Conservation (phyloP, 2,329 filamentous ascomycete genomes). For the Paecilomyces niveus region DNA sequence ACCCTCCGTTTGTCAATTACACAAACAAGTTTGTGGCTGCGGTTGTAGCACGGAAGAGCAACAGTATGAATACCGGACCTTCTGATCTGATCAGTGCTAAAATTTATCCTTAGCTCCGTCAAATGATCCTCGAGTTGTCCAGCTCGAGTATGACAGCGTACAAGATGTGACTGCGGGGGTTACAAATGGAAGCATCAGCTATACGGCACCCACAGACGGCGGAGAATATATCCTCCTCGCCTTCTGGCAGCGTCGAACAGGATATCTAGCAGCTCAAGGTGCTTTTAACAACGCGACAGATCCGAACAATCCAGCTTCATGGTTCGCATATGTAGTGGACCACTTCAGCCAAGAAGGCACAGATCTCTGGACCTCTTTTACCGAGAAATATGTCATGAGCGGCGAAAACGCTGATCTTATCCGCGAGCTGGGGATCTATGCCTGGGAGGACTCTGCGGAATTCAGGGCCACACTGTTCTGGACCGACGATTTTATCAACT, state of each 20-base stretch:
- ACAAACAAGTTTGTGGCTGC: background rate
- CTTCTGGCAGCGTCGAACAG: constrained; percentile 1
- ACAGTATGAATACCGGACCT: background rate
- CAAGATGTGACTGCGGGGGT: background rate
- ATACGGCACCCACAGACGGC: background rate
- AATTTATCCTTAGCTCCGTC: background rate
- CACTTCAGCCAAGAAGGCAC: background rate
- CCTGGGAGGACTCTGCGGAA: background rate
- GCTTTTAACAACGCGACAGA: background rate
- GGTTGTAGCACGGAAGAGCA: background rate
- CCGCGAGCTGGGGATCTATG: background rate
- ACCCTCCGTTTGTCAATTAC: background rate
- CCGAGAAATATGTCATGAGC: background rate
- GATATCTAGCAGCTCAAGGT: background rate
- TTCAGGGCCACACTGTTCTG: background rate
- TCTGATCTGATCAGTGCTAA: background rate
- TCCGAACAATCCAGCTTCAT: background rate
- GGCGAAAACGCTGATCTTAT: background rate
- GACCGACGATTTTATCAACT: background rate
- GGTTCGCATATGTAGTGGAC: background rate
- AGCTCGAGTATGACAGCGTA: background rate
- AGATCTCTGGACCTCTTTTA: background rate
- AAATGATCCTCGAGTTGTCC: background rate
- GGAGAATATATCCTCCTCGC: background rate
- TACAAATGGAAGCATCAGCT: background rate